These are phyloP conservation scores for Huntiella bhutanensis DNA, from an alignment of 2,329 filamentous ascomycete species.

Conservation along the genomic window DNA sequence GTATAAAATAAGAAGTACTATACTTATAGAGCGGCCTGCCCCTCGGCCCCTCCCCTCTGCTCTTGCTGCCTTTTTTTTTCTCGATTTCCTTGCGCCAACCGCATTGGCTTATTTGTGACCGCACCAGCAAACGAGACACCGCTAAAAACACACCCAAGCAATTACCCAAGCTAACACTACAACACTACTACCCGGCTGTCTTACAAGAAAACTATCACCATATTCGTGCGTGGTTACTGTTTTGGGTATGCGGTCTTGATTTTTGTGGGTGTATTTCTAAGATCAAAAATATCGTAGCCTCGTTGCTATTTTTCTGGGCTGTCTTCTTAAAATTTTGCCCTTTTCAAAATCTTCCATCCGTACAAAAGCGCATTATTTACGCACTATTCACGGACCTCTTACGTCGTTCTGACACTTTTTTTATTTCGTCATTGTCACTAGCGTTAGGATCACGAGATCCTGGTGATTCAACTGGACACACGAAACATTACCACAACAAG, in stretches of 20 bases:
- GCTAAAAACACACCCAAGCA: constrained; percentile 1
- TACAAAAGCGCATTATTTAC: neutral
- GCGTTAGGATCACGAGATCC: too few relatives aligned
- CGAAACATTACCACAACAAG: too few relatives aligned
- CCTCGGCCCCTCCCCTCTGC: constrained; percentile 17
- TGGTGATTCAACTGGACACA: too few relatives aligned
- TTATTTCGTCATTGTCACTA: too few relatives aligned
- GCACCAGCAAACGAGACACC: neutral
- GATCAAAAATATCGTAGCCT: constrained; percentile 3
- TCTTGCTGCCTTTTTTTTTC: constrained; percentile 10
- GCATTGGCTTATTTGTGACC: constrained; percentile 3
- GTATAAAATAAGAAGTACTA: constrained; percentile 27
- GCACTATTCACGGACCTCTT: too few relatives aligned
- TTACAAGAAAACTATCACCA: constrained; percentile 1
- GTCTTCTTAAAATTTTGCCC: neutral
- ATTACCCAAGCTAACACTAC: neutral
- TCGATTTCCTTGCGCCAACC: constrained; percentile 4
- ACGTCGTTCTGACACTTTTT: too few relatives aligned
- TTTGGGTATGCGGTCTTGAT: constrained; percentile 1
- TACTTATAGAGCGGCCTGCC: constrained; percentile 27
- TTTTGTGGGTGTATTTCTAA: neutral
- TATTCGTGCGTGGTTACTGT: neutral
- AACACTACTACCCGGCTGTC: constrained; percentile 1
- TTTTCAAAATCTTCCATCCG: constrained; percentile 1
- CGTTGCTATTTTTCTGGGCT: constrained; percentile 2